Evolutionary conservation across 2,329 filamentous ascomycete species (phyloP).

Genomic region (Hymenoscyphus repandus): DNA sequence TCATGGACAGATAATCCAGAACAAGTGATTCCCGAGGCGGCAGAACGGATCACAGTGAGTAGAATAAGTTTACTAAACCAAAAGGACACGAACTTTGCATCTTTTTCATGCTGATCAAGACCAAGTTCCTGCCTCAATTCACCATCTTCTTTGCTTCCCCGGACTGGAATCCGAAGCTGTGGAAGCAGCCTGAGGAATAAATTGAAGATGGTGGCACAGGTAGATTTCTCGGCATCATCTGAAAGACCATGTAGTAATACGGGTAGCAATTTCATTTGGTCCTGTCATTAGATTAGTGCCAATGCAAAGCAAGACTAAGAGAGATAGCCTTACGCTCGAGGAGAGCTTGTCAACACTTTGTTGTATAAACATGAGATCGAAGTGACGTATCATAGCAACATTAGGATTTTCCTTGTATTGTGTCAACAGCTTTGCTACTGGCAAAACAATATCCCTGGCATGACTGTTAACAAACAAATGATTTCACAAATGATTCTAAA

Average conservation of each 20-base stretch:
- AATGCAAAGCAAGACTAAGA: not conserved
- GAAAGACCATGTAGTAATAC: constrained; percentile 63
- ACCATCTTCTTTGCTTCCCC: constrained; percentile 74
- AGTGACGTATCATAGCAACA: constrained; percentile 73
- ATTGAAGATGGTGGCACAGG: constrained; percentile 68
- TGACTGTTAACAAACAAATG: constrained; percentile 8
- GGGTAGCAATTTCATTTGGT: constrained; percentile 69
- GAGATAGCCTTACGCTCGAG: constrained; percentile 36
- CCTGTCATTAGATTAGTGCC: constrained; percentile 36
- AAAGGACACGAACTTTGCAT: constrained; percentile 67
- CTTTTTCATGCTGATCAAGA: constrained; percentile 54
- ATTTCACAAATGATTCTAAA: not conserved
- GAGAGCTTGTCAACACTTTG: constrained; percentile 66
- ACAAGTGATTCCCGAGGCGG: constrained; percentile 30
- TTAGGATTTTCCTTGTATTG: constrained; percentile 76
- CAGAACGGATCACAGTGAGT: constrained; percentile 44
- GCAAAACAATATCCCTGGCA: constrained; percentile 60
- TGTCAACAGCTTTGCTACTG: constrained; percentile 75
- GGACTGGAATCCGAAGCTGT: constrained; percentile 64
- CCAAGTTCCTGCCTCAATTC: constrained; percentile 61
- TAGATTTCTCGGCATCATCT: constrained; percentile 48
- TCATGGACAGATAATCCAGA: constrained; percentile 61
- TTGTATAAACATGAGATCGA: constrained; percentile 85
- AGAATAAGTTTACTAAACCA: constrained; percentile 77
- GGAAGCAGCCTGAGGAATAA: constrained; percentile 72